Evolutionary conservation across 352 stramenopile genomes (phyloP).

Genomic region (Globisporangium recalcitrans): DNA sequence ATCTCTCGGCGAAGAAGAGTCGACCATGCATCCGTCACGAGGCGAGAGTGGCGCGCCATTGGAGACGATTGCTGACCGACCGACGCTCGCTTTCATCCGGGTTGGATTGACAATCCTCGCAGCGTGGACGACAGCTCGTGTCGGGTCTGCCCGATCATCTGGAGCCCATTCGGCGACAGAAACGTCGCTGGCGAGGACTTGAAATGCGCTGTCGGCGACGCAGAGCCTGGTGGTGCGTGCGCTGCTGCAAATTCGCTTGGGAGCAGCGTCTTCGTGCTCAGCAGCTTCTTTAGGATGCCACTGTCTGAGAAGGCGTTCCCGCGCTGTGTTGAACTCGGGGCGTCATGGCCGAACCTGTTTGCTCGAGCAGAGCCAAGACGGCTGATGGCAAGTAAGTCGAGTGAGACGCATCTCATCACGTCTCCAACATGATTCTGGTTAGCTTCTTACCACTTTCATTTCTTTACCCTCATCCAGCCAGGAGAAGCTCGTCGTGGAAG

Average conservation of each 20-base stretch:
- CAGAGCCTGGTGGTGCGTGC: not conserved
- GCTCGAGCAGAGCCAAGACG: slow-evolving; percentile 3
- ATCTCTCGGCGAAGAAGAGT: slow-evolving; percentile 32
- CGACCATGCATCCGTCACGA: slow-evolving; percentile 32
- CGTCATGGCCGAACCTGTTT: slow-evolving; percentile 6
- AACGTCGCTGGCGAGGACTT: not conserved
- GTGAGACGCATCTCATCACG: not conserved
- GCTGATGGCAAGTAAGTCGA: too few relatives aligned
- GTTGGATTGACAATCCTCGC: slow-evolving; percentile 28
- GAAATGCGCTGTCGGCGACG: not conserved
- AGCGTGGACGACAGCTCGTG: slow-evolving; percentile 29
- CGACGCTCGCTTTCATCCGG: slow-evolving; percentile 12
- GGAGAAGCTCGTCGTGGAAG: not conserved
- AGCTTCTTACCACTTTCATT: not conserved
- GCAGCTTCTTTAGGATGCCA: slow-evolving; percentile 30
- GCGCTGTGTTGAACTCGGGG: not conserved
- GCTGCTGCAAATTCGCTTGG: not conserved
- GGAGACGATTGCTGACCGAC: slow-evolving; percentile 9
- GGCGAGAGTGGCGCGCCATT: slow-evolving; percentile 8
- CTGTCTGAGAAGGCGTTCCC: not conserved
- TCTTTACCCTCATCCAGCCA: not conserved
- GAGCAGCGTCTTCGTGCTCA: slow-evolving; percentile 24
- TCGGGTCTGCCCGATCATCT: slow-evolving; percentile 42
- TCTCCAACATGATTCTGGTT: not conserved
- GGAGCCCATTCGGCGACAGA: slow-evolving; percentile 34